These are phyloP conservation scores for Domatiomyces globalis DNA, from an alignment of 2,329 filamentous ascomycete species.

Conservation along the genomic window DNA sequence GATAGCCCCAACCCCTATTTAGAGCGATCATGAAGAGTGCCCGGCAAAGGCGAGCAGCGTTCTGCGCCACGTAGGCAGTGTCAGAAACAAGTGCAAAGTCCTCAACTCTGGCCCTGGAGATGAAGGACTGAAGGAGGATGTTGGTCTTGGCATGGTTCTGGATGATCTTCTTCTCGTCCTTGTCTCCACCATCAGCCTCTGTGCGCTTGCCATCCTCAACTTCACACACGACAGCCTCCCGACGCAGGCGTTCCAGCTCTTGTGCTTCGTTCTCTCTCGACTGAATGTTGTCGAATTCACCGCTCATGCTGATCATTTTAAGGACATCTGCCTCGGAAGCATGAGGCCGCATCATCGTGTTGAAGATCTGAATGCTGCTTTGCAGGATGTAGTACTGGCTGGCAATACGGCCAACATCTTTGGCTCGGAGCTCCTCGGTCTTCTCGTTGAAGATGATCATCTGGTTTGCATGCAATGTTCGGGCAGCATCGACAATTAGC, in stretches of 20 bases:
- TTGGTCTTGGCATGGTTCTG: slow-evolving; percentile 84
- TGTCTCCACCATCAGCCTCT: slow-evolving; percentile 46
- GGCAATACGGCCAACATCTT: slow-evolving; percentile 90
- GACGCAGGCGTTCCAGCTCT: slow-evolving; percentile 61
- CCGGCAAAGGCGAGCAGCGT: slow-evolving; percentile 83
- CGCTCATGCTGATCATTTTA: slow-evolving; percentile 93
- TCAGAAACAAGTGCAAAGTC: slow-evolving; percentile 91
- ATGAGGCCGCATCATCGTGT: slow-evolving; percentile 75
- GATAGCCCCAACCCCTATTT: slow-evolving; percentile 88
- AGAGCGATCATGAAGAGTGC: slow-evolving; percentile 95
- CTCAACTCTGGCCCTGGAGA: slow-evolving; percentile 72
- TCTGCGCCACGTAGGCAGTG: slow-evolving; percentile 87
- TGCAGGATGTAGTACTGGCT: slow-evolving; percentile 96
- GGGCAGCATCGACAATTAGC: slow-evolving; percentile 75
- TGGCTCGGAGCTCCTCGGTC: slow-evolving; percentile 83
- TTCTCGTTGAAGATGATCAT: slow-evolving; percentile 98
- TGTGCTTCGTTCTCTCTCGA: slow-evolving; percentile 79
- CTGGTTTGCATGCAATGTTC: slow-evolving; percentile 77
- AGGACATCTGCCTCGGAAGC: slow-evolving; percentile 84
- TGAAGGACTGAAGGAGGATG: slow-evolving; percentile 84
- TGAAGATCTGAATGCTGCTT: slow-evolving; percentile 90
- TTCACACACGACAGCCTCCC: slow-evolving; percentile 60
- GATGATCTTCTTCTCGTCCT: slow-evolving; percentile 55
- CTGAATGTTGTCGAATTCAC: slow-evolving; percentile 95
- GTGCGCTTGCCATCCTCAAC: slow-evolving; percentile 51